phyloP scores from a whole-genome alignment of 2,329 filamentous ascomycete species.

The Chrysoporthe austroafricana region DNA sequence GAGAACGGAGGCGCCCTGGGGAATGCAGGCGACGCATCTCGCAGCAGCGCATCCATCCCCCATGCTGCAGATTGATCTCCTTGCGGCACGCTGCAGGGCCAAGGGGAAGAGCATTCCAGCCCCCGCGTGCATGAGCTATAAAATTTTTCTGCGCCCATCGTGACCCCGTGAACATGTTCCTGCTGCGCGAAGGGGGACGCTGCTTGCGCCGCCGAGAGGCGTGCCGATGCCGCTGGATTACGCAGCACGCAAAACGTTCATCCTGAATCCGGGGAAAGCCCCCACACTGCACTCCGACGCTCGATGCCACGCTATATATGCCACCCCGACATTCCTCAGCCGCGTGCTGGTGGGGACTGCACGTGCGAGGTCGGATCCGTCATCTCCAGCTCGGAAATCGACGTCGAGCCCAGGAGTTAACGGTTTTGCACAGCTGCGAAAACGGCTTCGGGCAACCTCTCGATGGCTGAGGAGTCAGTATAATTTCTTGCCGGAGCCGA shows the following conservation, averaged over 20 bases:
- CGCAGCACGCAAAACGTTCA: neutral
- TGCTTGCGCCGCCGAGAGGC: neutral
- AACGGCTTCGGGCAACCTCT: constrained; percentile 16
- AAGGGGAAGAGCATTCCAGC: neutral
- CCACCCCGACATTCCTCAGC: neutral
- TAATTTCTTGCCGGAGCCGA: neutral
- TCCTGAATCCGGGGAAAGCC: constrained; percentile 12
- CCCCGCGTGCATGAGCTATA: neutral
- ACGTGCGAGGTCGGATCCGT: constrained; percentile 21
- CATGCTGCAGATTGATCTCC: neutral
- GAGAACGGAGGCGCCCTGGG: neutral
- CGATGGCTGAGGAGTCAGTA: constrained; percentile 12
- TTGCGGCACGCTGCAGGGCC: neutral
- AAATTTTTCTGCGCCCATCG: neutral
- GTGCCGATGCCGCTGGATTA: constrained; percentile 6
- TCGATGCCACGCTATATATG: neutral
- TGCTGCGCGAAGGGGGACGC: neutral
- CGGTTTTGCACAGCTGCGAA: constrained; percentile 15
- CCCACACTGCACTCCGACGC: constrained; percentile 12
- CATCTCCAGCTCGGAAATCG: constrained; percentile 25
- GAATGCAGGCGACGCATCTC: neutral
- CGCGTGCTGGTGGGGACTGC: neutral
- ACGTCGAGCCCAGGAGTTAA: constrained; percentile 3
- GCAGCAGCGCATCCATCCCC: too few species aligned
- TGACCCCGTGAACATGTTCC: neutral